Conservation (phyloP, 2,329 filamentous ascomycete genomes). For the Diaporthe australafricana region DNA sequence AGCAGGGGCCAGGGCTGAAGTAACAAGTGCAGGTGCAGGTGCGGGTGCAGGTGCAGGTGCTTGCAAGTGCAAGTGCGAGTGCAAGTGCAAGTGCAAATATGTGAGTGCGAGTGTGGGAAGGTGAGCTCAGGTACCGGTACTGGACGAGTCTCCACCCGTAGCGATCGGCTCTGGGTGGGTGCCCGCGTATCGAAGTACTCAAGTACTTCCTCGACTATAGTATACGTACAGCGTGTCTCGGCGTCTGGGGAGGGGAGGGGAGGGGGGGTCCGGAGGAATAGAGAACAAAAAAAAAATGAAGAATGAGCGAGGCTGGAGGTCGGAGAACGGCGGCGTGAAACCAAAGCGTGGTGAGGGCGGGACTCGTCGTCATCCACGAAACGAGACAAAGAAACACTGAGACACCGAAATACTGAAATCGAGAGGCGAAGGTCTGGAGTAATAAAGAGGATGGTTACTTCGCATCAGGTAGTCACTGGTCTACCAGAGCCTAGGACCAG, state of each 20-base stretch:
- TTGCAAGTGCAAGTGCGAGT: not conserved
- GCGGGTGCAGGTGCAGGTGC: not conserved
- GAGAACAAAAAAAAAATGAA: not conserved
- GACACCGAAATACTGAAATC: not conserved
- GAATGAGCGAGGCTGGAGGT: constrained; percentile 6
- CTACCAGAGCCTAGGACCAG: not conserved
- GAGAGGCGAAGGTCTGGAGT: not conserved
- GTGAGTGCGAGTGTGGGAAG: constrained; percentile 5
- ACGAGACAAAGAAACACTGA: constrained; percentile 11
- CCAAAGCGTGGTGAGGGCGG: constrained; percentile 1
- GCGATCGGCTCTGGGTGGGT: constrained; percentile 33
- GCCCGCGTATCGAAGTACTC: constrained; percentile 29
- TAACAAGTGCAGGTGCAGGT: constrained; percentile 17
- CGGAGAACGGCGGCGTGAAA: constrained; percentile 19
- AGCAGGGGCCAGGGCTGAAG: constrained; percentile 17
- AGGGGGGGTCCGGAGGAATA: constrained; percentile 36
- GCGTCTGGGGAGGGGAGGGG: constrained; percentile 25
- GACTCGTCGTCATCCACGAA: not conserved
- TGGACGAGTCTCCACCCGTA: constrained; percentile 23
- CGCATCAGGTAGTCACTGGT: not conserved
- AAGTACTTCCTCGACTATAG: constrained; percentile 13
- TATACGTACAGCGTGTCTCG: constrained; percentile 27
- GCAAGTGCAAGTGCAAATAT: constrained; percentile 8
- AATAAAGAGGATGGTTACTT: not conserved
- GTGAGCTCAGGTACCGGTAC: constrained; percentile 35